A percentile compares a stretch with the other conserved stretches of the same genome.
Evolutionary conservation across 2,329 filamentous ascomycete genomes (phyloP).

Genomic region (Fusarium transvaalense): DNA sequence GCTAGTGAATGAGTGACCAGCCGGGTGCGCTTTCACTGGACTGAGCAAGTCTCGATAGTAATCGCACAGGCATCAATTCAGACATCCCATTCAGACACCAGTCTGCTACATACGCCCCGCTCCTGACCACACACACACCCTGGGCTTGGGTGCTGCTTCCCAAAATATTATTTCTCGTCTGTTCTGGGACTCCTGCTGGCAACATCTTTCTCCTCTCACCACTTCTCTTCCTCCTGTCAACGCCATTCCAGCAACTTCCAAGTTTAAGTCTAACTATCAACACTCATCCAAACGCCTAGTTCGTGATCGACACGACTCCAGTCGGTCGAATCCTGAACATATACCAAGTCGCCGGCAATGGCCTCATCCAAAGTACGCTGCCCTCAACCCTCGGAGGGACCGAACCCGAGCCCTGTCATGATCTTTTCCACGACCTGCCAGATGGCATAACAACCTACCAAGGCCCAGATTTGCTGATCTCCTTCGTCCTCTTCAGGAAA

Average conservation of each 20-base stretch:
- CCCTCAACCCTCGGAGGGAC: slow-evolving; percentile 41
- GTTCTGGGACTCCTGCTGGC: slow-evolving; percentile 47
- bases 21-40: slow-evolving; percentile 36
- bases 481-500: slow-evolving; percentile 64
- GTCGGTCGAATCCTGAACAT: slow-evolving; percentile 53
- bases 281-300: slow-evolving; percentile 42
- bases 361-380: slow-evolving; percentile 71
- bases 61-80: slow-evolving; percentile 53
- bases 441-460: slow-evolving; percentile 49
- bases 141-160: slow-evolving; percentile 49
- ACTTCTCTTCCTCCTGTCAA: slow-evolving; percentile 37
- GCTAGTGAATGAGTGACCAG: slow-evolving; percentile 28
- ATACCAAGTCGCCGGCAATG: slow-evolving; percentile 62
- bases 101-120: slow-evolving; percentile 44
- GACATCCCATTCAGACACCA: slow-evolving; percentile 40
- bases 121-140: slow-evolving; percentile 49
- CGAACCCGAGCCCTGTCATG: slow-evolving; percentile 43
- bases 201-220: slow-evolving; percentile 44
- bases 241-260: slow-evolving; percentile 29
- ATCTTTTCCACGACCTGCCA: slow-evolving; percentile 48
- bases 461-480: slow-evolving; percentile 54
- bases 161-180: slow-evolving; percentile 58
- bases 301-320: slow-evolving; percentile 51
- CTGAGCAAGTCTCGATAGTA: slow-evolving; percentile 30
- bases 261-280: slow-evolving; percentile 37